Evolutionary conservation across 2,329 filamentous ascomycete species (phyloP).

Genomic region (Ustulina deusta): DNA sequence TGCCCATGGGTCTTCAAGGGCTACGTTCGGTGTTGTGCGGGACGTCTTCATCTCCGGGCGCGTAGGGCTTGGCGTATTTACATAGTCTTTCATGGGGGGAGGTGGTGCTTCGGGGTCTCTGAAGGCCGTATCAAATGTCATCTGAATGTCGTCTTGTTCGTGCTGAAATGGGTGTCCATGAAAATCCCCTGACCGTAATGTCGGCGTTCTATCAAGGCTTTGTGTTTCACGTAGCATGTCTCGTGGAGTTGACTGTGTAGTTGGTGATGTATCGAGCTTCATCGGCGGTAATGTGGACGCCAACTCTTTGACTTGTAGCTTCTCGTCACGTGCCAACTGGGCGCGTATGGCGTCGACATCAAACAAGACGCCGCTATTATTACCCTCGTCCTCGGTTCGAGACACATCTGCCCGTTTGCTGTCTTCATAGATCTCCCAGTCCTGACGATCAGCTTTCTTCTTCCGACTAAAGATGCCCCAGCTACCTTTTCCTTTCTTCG

Average conservation of each 20-base stretch:
- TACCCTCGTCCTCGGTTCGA: slow-evolving; percentile 60
- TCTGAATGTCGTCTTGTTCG: slow-evolving; percentile 67
- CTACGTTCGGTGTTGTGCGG: slow-evolving; percentile 64
- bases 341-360: slow-evolving; percentile 94
- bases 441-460: slow-evolving; percentile 83
- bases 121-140: slow-evolving; percentile 79
- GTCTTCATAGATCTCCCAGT: slow-evolving; percentile 95
- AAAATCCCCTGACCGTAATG: slow-evolving; percentile 44
- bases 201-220: slow-evolving; percentile 58
- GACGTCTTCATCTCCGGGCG: slow-evolving; percentile 59
- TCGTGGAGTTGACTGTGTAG: slow-evolving; percentile 52
- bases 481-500: slow-evolving; percentile 63
- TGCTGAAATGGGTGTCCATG: slow-evolving; percentile 39
- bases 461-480: slow-evolving; percentile 82
- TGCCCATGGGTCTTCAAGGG: slow-evolving; percentile 75
- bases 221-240: slow-evolving; percentile 59
- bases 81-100: slow-evolving; percentile 49
- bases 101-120: slow-evolving; percentile 54
- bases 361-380: slow-evolving; percentile 80
- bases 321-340: slow-evolving; percentile 77
- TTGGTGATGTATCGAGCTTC: slow-evolving; percentile 73
- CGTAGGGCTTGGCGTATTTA: slow-evolving; percentile 46
- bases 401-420: slow-evolving; percentile 54
- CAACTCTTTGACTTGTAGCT: slow-evolving; percentile 79
- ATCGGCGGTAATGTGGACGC: slow-evolving; percentile 91